Percentiles rank a stretch among this genome's conserved stretches.
Conservation (phyloP, 2,329 filamentous ascomycete species). For the Sclerotinia nivalis region DNA sequence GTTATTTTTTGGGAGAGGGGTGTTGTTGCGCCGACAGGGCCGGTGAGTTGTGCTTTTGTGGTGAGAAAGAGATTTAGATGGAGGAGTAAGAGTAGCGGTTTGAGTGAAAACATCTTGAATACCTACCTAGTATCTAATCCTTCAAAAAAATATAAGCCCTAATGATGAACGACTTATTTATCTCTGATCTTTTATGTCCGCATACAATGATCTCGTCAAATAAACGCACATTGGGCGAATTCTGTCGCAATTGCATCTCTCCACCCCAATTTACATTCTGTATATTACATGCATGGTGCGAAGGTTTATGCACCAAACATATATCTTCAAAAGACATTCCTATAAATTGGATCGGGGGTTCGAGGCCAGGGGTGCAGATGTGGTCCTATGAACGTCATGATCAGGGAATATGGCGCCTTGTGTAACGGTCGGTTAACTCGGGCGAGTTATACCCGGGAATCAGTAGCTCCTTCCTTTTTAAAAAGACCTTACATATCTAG, state of each 20-base stretch:
- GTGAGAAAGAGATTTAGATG: background rate
- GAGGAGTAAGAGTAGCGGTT: background rate
- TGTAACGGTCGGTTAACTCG: constrained; percentile 7
- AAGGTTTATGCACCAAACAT: constrained; percentile 17
- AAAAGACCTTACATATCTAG: background rate
- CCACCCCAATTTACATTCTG: background rate
- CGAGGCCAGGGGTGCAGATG: background rate
- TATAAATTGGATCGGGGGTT: background rate
- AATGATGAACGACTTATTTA: background rate
- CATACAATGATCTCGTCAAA: background rate
- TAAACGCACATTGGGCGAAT: background rate
- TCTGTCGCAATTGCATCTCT: background rate
- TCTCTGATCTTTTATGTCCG: background rate
- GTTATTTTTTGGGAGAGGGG: constrained; percentile 36
- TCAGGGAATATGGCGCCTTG: constrained; percentile 4
- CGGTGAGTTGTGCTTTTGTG: constrained; percentile 14
- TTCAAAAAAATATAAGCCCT: background rate
- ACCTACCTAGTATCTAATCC: background rate
- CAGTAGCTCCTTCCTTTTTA: constrained; percentile 1
- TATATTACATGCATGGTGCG: background rate
- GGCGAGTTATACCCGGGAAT: background rate
- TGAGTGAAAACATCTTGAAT: constrained; percentile 19
- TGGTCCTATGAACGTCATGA: constrained; percentile 1
- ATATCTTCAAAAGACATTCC: background rate
- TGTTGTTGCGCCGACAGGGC: constrained; percentile 38